These are phyloP conservation scores for Pugionium dolabratum DNA, from an alignment of 345 rosid species.

Conservation along the genomic window DNA sequence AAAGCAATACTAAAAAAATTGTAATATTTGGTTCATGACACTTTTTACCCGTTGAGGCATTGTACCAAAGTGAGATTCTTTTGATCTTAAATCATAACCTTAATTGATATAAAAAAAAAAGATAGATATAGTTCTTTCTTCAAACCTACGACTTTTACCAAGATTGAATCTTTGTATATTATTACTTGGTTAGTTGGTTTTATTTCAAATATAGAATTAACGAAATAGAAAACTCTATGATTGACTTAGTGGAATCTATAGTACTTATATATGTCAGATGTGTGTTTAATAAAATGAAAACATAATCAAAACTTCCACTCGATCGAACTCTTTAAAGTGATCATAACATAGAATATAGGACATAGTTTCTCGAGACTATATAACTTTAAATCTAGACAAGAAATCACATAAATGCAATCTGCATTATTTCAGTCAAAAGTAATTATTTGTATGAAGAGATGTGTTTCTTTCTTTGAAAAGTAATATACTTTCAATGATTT, in stretches of 20 bases:
- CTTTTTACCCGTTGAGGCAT: conserved; percentile 1
- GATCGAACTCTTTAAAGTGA: conserved; percentile 16
- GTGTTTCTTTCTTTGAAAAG: conserved; percentile 38
- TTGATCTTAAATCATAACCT: conserved; percentile 24
- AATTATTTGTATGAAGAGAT: conserved; percentile 23
- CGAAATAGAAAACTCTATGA: conserved; percentile 22
- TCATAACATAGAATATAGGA: conserved; percentile 22
- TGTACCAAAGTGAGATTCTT: conserved; percentile 6
- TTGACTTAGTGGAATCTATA: not conserved
- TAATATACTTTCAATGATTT: conserved; percentile 30
- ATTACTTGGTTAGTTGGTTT: not conserved
- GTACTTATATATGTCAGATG: not conserved
- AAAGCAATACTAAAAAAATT: not conserved
- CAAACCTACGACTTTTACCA: conserved; percentile 23
- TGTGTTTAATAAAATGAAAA: not conserved
- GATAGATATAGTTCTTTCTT: conserved; percentile 20
- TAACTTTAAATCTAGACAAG: conserved; percentile 27
- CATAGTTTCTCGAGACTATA: conserved; percentile 24
- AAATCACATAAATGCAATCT: conserved; percentile 24
- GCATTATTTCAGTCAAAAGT: conserved; percentile 33
- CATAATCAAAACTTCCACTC: conserved; percentile 12
- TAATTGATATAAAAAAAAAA: conserved; percentile 19
- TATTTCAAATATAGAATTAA: not conserved
- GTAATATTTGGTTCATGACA: not conserved
- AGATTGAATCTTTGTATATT: conserved; percentile 21